Evolutionary conservation across 257 asterid genomes (phyloP).

Genomic region (Linaria vulgaris): DNA sequence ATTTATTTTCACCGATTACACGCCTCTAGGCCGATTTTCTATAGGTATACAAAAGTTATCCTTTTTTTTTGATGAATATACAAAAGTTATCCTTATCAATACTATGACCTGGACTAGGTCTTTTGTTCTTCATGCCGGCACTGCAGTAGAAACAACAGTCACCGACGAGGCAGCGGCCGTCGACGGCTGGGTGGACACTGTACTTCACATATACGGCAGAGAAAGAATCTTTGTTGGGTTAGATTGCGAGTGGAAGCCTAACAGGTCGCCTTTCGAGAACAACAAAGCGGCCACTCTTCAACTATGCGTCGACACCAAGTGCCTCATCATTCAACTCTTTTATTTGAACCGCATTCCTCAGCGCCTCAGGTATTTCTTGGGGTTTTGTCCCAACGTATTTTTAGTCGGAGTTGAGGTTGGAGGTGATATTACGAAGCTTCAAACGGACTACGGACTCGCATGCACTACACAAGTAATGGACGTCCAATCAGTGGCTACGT

Average conservation of each 20-base stretch:
- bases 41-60: too few species aligned
- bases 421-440: constrained; percentile 26
- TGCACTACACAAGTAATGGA: constrained; percentile 15
- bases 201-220: background rate
- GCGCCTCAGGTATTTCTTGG: background rate
- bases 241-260: constrained; percentile 33
- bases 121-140: background rate
- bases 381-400: background rate
- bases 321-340: constrained; percentile 24
- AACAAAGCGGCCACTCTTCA: constrained; percentile 30
- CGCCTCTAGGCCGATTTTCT: too few species aligned
- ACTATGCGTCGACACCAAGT: constrained; percentile 24
- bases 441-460: constrained; percentile 19
- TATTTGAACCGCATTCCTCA: constrained; percentile 19
- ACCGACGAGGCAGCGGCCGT: constrained; percentile 13
- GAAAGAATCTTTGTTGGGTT: constrained; percentile 23
- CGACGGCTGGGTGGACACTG: constrained; percentile 10
- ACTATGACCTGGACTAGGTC: too few species aligned
- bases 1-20: too few species aligned
- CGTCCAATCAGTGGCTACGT: constrained; percentile 24
- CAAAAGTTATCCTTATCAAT: too few species aligned
- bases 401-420: constrained; percentile 32
- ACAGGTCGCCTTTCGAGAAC: background rate
- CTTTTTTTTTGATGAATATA: too few species aligned
- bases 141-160: constrained; percentile 22